Conservation (phyloP, 345 rosid genomes). For the Hibiscus syriacus region DNA sequence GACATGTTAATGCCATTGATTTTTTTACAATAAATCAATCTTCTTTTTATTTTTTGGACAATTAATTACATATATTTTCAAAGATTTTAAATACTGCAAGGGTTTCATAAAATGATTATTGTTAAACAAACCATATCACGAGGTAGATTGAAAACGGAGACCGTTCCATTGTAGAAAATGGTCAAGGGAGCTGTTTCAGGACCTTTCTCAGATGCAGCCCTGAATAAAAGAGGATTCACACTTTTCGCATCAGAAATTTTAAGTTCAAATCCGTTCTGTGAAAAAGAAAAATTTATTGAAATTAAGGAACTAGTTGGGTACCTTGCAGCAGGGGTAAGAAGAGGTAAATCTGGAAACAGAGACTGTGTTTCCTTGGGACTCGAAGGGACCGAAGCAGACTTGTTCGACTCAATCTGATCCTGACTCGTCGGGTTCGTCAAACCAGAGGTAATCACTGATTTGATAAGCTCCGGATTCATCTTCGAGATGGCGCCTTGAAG, state of each 20-base stretch:
- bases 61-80: neutral
- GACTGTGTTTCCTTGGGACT: conserved; percentile 35
- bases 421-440: neutral
- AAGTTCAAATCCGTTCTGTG: neutral
- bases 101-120: neutral
- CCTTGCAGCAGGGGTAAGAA: conserved; percentile 30
- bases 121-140: conserved; percentile 38
- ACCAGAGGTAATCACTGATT: conserved; percentile 57
- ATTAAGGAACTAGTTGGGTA: conserved; percentile 3
- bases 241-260: neutral
- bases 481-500: conserved; percentile 74
- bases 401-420: conserved; percentile 11
- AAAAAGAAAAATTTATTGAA: neutral
- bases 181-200: conserved; percentile 61
- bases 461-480: conserved; percentile 68
- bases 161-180: conserved; percentile 83
- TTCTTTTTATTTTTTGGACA: no score
- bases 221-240: conserved; percentile 3
- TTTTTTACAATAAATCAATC: neutral
- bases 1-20: neutral
- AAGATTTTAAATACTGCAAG: no score
- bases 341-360: conserved; percentile 28
- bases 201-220: conserved; percentile 23
- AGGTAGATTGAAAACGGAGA: conserved; percentile 55
- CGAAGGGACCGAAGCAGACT: conserved; percentile 36